Conservation (phyloP, 176 grass and related monocot genomes). For the Otatea glauca region DNA sequence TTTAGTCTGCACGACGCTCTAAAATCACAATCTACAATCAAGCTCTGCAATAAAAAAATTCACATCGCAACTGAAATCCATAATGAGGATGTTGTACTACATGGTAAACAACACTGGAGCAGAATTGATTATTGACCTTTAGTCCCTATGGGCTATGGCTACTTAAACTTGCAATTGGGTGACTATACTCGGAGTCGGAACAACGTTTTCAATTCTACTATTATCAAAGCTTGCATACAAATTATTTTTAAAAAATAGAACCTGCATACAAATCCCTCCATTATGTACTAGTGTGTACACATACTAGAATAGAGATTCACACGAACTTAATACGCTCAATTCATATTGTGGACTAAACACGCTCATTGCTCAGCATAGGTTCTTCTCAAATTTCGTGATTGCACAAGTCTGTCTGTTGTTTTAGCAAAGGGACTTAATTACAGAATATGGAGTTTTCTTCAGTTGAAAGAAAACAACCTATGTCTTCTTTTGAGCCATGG, state of each 20-base stretch:
- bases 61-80: background rate
- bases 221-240: background rate
- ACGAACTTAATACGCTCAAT: background rate
- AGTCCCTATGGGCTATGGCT: background rate
- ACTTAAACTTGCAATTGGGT: background rate
- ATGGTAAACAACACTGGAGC: background rate
- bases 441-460: background rate
- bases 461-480: background rate
- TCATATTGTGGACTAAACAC: constrained; percentile 3
- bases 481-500: background rate
- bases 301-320: background rate
- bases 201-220: background rate
- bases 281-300: background rate
- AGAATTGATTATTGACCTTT: background rate
- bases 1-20: background rate
- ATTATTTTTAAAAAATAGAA: background rate
- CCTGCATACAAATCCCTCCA: background rate
- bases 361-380: background rate
- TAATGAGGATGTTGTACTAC: background rate
- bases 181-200: background rate
- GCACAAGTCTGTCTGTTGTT: background rate
- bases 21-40: background rate
- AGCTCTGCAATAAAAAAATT: background rate
- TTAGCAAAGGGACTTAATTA: background rate
- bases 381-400: constrained; percentile 1